Conservation (phyloP, 169 alveolate species). For the Eimeria maxima region DNA sequence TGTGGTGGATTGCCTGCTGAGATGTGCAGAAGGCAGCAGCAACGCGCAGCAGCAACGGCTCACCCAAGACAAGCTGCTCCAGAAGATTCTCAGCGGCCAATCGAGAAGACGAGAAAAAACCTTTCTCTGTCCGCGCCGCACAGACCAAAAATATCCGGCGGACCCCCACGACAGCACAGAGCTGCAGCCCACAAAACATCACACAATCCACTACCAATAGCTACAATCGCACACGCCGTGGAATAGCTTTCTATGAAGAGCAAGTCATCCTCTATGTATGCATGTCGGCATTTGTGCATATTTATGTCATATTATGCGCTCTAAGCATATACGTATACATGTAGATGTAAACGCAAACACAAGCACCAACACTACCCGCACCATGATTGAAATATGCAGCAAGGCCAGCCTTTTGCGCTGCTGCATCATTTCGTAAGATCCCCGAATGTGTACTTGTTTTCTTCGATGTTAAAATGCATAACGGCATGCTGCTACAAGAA, state of each 20-base stretch:
- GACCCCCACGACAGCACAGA: constrained; percentile 66
- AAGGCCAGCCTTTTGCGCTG: too few species aligned
- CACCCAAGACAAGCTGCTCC: constrained; percentile 71
- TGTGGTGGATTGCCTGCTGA: not conserved
- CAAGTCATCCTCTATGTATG: not conserved
- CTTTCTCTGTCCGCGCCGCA: constrained; percentile 70
- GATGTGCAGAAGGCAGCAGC: not conserved
- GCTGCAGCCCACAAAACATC: constrained; percentile 23
- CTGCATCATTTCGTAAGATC: too few species aligned
- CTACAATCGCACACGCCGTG: not conserved
- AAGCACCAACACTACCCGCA: too few species aligned
- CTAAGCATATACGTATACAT: too few species aligned
- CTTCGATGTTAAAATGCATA: too few species aligned
- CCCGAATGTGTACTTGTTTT: too few species aligned
- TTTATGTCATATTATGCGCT: too few species aligned
- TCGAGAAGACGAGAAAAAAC: constrained; percentile 63
- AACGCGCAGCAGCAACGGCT: not conserved
- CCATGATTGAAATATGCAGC: too few species aligned
- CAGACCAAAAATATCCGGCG: constrained; percentile 64
- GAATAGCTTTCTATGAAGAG: not conserved
- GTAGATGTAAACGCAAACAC: too few species aligned
- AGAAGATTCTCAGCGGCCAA: constrained; percentile 56
- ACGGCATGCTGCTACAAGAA: too few species aligned
- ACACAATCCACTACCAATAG: not conserved
- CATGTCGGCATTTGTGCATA: too few species aligned